Evolutionary conservation across 768 basidiomycete species (phyloP).

Genomic region (Auriscalpium microsporum): DNA sequence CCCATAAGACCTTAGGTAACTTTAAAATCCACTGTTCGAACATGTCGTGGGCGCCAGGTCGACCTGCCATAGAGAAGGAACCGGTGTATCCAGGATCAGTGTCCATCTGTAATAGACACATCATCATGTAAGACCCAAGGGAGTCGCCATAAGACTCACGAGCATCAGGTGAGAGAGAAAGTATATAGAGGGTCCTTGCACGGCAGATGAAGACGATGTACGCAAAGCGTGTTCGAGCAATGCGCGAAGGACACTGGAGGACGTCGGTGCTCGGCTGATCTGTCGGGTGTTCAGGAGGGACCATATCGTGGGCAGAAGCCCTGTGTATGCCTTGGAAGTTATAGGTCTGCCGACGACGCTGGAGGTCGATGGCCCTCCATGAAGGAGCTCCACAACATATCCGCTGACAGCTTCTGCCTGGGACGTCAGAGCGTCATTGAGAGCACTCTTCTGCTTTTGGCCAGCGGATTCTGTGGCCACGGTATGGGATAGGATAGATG

Average conservation of each 20-base stretch:
- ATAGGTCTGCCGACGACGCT: constrained; percentile 36
- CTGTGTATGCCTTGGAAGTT: constrained; percentile 47
- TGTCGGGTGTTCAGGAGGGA: constrained; percentile 46
- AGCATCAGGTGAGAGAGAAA: constrained; percentile 67
- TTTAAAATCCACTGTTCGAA: constrained; percentile 63
- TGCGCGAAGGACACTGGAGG: constrained; percentile 38
- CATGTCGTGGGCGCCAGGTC: constrained; percentile 20
- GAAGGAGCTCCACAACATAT: constrained; percentile 53
- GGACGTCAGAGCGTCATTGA: constrained; percentile 20
- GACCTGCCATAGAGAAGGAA: constrained; percentile 30
- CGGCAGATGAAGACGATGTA: constrained; percentile 47
- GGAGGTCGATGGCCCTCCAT: constrained; percentile 25
- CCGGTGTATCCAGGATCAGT: constrained; percentile 47
- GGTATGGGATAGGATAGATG: constrained; percentile 48
- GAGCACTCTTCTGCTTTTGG: neutral
- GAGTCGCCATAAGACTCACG: constrained; percentile 33
- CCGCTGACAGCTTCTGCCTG: constrained; percentile 47
- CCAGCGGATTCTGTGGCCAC: constrained; percentile 15
- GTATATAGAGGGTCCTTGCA: constrained; percentile 61
- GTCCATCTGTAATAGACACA: constrained; percentile 39
- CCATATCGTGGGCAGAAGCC: constrained; percentile 75
- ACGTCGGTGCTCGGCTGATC: constrained; percentile 11
- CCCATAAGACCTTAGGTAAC: constrained; percentile 82
- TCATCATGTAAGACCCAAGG: no score
- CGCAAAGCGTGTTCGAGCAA: constrained; percentile 59